phyloP scores from a whole-genome alignment of 768 basidiomycete species.

The Amanita subjunquillea region DNA sequence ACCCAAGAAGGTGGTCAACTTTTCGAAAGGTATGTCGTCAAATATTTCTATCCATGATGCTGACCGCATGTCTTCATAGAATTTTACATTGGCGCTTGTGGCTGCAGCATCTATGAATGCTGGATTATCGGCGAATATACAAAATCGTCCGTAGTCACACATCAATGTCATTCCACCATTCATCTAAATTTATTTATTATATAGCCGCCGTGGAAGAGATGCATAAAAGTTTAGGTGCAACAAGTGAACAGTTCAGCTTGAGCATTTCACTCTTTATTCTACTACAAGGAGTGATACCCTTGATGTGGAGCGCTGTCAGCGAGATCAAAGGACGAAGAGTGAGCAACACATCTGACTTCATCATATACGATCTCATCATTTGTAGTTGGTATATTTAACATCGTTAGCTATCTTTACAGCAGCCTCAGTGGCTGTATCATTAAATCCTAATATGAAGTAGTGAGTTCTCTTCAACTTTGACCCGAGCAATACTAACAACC shows the following conservation, averaged over 20 bases:
- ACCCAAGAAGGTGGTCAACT: slow-evolving; percentile 51
- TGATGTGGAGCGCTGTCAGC: slow-evolving; percentile 59
- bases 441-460: slow-evolving; percentile 41
- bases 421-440: slow-evolving; percentile 46
- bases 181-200: neutral
- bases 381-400: slow-evolving; percentile 39
- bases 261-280: slow-evolving; percentile 65
- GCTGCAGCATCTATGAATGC: slow-evolving; percentile 47
- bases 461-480: slow-evolving; percentile 13
- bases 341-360: slow-evolving; percentile 8
- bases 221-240: slow-evolving; percentile 48
- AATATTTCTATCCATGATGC: neutral
- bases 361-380: neutral
- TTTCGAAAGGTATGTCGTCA: slow-evolving; percentile 37
- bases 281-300: slow-evolving; percentile 57
- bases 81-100: slow-evolving; percentile 34
- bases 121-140: slow-evolving; percentile 48
- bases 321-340: slow-evolving; percentile 74
- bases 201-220: slow-evolving; percentile 57
- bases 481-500: neutral
- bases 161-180: neutral
- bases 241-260: slow-evolving; percentile 51
- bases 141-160: slow-evolving; percentile 41
- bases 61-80: slow-evolving; percentile 16
- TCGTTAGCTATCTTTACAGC: slow-evolving; percentile 43